Percentiles rank a stretch among this genome's conserved stretches.
These are phyloP conservation scores for Lactarius indigo DNA, from an alignment of 768 basidiomycete species.

Conservation along the genomic window DNA sequence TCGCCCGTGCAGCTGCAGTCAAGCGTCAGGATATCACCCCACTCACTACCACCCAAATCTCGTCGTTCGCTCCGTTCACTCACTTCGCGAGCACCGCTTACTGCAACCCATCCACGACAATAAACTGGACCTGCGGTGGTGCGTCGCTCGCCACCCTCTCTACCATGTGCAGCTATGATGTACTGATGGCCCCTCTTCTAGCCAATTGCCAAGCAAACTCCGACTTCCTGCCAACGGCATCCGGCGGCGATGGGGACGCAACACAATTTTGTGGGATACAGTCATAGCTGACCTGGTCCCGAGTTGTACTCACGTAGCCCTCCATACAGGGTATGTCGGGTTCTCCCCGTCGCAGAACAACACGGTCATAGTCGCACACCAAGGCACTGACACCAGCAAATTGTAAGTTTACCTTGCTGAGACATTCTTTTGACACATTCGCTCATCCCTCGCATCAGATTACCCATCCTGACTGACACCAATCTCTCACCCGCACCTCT, in stretches of 20 bases:
- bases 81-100: conserved; percentile 34
- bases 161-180: background rate
- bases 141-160: background rate
- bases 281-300: no score
- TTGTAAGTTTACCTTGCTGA: conserved; percentile 27
- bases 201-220: conserved; percentile 47
- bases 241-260: conserved; percentile 43
- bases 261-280: conserved; percentile 41
- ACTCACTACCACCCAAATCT: conserved; percentile 29
- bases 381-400: conserved; percentile 35
- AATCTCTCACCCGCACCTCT: background rate
- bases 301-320: background rate
- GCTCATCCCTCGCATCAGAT: background rate
- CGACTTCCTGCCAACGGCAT: conserved; percentile 44
- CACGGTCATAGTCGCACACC: conserved; percentile 37
- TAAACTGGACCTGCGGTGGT: conserved; percentile 33
- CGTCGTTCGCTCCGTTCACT: conserved; percentile 31
- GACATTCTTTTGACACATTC: background rate
- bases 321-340: conserved; percentile 48
- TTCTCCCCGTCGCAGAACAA: conserved; percentile 39
- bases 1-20: background rate
- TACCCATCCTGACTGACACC: background rate
- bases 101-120: conserved; percentile 31
- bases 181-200: conserved; percentile 20
- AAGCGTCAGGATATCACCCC: conserved; percentile 26